Percentiles rank a stretch among this genome's conserved stretches.
These are phyloP conservation scores for Monosporozyma unispora DNA, from an alignment of 805 yeast species.

Conservation along the genomic window DNA sequence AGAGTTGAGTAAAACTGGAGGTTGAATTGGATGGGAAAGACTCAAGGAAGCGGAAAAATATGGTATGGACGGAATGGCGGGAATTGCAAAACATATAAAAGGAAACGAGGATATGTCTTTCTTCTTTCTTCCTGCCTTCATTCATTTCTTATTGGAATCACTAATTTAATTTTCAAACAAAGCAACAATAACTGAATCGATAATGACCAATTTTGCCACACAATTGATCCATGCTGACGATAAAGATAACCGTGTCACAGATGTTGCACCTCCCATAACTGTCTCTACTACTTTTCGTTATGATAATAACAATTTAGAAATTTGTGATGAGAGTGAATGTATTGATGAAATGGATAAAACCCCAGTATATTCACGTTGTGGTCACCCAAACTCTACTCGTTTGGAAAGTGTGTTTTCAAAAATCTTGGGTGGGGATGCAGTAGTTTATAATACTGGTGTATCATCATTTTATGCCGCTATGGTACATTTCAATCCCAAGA, in stretches of 20 bases:
- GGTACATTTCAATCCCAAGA: slow-evolving; percentile 62
- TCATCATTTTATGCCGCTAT: slow-evolving; percentile 73
- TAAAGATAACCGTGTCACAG: slow-evolving; percentile 43
- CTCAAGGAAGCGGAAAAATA: no score
- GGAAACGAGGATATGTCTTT: no score
- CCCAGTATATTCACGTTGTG: slow-evolving; percentile 59
- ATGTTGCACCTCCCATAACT: slow-evolving; percentile 72
- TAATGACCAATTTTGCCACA: slow-evolving; percentile 36
- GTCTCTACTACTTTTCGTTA: slow-evolving; percentile 74
- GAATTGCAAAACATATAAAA: neutral
- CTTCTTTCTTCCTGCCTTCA: neutral
- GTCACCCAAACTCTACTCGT: slow-evolving; percentile 64
- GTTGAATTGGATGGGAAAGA: neutral
- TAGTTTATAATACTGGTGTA: slow-evolving; percentile 69
- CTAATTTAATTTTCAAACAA: neutral
- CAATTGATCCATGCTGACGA: slow-evolving; percentile 67
- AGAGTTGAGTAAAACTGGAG: neutral
- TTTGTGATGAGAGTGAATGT: slow-evolving; percentile 35
- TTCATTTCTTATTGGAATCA: neutral
- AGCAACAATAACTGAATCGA: neutral
- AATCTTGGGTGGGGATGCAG: slow-evolving; percentile 54
- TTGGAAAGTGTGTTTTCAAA: slow-evolving; percentile 57
- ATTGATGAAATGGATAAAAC: slow-evolving; percentile 27
- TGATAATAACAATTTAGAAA: slow-evolving; percentile 42
- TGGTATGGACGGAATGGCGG: no score